These are phyloP conservation scores for Pyrenula aspistea DNA, from an alignment of 495 filamentous ascomycete species.

Conservation along the genomic window DNA sequence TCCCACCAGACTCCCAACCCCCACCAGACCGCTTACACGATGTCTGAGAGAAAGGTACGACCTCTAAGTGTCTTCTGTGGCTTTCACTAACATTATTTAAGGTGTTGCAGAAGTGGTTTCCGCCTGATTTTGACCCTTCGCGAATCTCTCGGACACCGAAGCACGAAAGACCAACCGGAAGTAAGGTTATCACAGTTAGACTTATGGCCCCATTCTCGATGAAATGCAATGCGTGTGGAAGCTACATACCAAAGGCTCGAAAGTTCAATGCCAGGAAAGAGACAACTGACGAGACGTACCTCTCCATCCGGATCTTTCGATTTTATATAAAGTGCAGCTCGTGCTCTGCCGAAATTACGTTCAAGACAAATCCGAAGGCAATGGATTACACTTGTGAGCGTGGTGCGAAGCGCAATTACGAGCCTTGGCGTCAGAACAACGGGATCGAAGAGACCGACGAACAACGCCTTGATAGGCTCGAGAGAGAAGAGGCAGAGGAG, in stretches of 20 bases:
- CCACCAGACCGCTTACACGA: too few species aligned
- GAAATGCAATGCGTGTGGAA: constrained; percentile 82
- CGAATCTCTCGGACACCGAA: constrained; percentile 67
- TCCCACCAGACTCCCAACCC: constrained; percentile 6
- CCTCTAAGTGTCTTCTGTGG: constrained; percentile 25
- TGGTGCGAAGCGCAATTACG: constrained; percentile 87
- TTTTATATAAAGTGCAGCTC: constrained; percentile 95
- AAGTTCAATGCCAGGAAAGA: constrained; percentile 98
- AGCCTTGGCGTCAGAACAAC: constrained; percentile 61
- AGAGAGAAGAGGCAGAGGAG: constrained; percentile 55
- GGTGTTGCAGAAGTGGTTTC: constrained; percentile 58
- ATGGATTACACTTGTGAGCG: constrained; percentile 83
- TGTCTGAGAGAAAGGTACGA: constrained; percentile 92
- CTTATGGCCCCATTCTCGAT: constrained; percentile 95
- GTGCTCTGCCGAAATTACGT: constrained; percentile 82
- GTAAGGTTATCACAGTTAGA: constrained; percentile 80
- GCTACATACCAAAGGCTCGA: constrained; percentile 93
- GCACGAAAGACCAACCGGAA: constrained; percentile 42
- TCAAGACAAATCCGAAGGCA: constrained; percentile 87
- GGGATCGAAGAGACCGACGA: constrained; percentile 71
- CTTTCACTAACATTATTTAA: constrained; percentile 5
- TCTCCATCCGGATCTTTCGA: constrained; percentile 76
- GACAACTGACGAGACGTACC: constrained; percentile 84
- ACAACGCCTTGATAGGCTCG: constrained; percentile 72
- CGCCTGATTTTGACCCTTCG: constrained; percentile 92